These are phyloP conservation scores for Wickerhamiella siamensis DNA, from an alignment of 805 yeast genomes.

Conservation along the genomic window DNA sequence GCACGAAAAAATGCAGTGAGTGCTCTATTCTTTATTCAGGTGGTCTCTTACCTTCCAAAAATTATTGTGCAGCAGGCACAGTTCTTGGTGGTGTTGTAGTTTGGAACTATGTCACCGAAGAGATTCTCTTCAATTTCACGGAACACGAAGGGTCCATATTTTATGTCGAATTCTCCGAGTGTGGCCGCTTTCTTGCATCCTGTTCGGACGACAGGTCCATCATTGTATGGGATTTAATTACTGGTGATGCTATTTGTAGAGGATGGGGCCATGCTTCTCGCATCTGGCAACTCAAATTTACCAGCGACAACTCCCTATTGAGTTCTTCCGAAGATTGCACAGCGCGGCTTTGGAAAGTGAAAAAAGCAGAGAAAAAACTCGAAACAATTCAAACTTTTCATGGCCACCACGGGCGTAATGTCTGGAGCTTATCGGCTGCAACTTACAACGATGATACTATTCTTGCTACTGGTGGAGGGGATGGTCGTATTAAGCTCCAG, in stretches of 20 bases:
- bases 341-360: slow-evolving; percentile 52
- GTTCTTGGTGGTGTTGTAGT: slow-evolving; percentile 76
- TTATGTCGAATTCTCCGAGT: slow-evolving; percentile 48
- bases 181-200: slow-evolving; percentile 45
- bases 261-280: slow-evolving; percentile 98
- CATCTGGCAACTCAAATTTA: slow-evolving; percentile 70
- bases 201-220: slow-evolving; percentile 94
- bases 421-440: slow-evolving; percentile 51
- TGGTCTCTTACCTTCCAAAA: slow-evolving; percentile 36
- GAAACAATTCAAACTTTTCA: slow-evolving; percentile 38
- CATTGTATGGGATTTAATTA: slow-evolving; percentile 48
- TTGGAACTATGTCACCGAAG: slow-evolving; percentile 38
- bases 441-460: slow-evolving; percentile 24
- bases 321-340: slow-evolving; percentile 84
- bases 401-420: slow-evolving; percentile 70
- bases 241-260: slow-evolving; percentile 47
- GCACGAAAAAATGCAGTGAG: slow-evolving; percentile 39
- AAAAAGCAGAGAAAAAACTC: slow-evolving; percentile 20
- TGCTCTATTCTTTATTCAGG: slow-evolving; percentile 85
- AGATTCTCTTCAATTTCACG: slow-evolving; percentile 39
- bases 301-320: slow-evolving; percentile 30
- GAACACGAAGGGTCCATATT: slow-evolving; percentile 91
- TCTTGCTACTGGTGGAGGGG: slow-evolving; percentile 86
- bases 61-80: slow-evolving; percentile 74
- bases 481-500: slow-evolving; percentile 61